Base-by-base conservation (phyloP, 2,329 filamentous ascomycete species). In the Blastomyces gilchristii region DNA sequence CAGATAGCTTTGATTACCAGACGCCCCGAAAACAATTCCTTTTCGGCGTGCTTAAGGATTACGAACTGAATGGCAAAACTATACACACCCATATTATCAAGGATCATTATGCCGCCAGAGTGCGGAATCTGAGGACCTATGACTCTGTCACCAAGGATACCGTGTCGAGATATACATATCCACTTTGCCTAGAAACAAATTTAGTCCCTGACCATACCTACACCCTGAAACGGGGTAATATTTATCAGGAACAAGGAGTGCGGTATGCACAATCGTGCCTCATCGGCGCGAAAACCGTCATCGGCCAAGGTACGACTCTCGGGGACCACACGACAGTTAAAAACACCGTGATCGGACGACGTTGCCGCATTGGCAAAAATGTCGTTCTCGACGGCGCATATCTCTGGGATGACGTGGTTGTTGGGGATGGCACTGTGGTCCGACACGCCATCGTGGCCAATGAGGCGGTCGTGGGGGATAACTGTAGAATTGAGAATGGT, bases 1-100 rank as follows among this genome's bases (percentile, higher is more conserved):
- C 91, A 9, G 94, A 99, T 76, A 96, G 92, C 72, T 99, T 97
- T 70, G 93, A 99, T 74, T 97, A 96, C 74, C 91, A 97, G 73
- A 83, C 91, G 8, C 91, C 93, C 0, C 85, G 92, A 62, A 88
- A 87, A 70, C 91, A 96, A 70, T 97, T 96, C 70, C 77, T 99
- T 45, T 90, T 92, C 72, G 92, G 92, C 64, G 91, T 97, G 1
- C 79, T 99, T 62, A 97, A 97, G 78, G 94, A 99, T 74, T 96
- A 91, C 79, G 94, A 99, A 73, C 81, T 97, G 63, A 97, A 97
- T 74, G 92, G 92, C 64, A 96, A 97, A 79, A 91, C 91, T n/a
- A 90, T 99, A 61, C 91, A 97, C 73, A 88, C 91, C 2, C 89
- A 97, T 70, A 87, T 97, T 67, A 80, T 95, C 54, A 83, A 86